Conservation (phyloP, 164 flowering plant genomes). For the Stephania yunnanensis region DNA sequence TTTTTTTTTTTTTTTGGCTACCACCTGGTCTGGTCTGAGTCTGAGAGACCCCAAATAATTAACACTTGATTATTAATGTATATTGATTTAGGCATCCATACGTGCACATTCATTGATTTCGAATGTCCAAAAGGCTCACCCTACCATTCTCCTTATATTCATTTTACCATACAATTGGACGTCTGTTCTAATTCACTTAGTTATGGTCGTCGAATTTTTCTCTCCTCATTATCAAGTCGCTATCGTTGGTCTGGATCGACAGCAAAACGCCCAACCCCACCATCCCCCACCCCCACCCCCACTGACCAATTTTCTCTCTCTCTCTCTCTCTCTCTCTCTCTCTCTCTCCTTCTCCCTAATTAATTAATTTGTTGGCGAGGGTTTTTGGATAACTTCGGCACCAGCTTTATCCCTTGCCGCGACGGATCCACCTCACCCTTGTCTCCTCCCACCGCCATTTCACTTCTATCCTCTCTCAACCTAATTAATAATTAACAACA, state of each 20-base stretch:
- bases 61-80: too few species aligned
- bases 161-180: too few species aligned
- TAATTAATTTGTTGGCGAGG: neutral
- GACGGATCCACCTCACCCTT: neutral
- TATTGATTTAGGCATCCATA: too few species aligned
- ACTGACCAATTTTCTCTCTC: slow-evolving; percentile 9
- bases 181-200: neutral
- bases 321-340: neutral
- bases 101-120: too few species aligned
- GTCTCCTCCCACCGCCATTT: neutral
- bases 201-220: neutral
- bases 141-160: too few species aligned
- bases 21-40: too few species aligned
- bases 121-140: too few species aligned
- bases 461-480: neutral
- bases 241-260: too few species aligned
- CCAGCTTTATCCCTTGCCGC: neutral
- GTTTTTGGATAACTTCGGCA: slow-evolving; percentile 5
- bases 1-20: too few species aligned
- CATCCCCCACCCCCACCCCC: neutral
- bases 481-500: too few species aligned
- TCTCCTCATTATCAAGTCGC: neutral
- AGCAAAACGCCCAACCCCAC: slow-evolving; percentile 1
- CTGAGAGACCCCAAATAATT: too few species aligned
- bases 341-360: neutral